These are phyloP conservation scores for Jacaranda copaia DNA, from an alignment of 257 asterid species.

Conservation along the genomic window DNA sequence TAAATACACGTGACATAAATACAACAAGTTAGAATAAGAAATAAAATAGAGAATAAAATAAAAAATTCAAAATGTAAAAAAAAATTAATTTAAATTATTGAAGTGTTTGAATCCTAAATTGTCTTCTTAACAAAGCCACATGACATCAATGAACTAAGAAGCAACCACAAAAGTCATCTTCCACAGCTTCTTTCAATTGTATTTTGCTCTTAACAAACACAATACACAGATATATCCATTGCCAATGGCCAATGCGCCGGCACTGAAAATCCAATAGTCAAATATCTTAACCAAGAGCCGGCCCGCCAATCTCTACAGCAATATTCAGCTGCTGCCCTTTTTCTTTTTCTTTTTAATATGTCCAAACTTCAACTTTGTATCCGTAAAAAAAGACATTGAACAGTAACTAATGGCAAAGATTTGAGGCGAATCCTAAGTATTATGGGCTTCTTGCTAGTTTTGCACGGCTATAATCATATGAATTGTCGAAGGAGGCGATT, in stretches of 20 bases:
- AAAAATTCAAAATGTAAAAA: no score
- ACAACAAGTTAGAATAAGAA: no score
- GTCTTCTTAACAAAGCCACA: neutral
- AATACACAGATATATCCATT: conserved; percentile 32
- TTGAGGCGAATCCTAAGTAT: conserved; percentile 28
- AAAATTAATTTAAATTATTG: neutral
- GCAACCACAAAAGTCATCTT: conserved; percentile 11
- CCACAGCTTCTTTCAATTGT: neutral
- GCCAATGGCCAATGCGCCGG: conserved; percentile 14
- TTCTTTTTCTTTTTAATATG: no score
- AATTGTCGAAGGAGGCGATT: conserved; percentile 37
- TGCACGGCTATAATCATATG: conserved; percentile 23
- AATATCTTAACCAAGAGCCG: conserved; percentile 24
- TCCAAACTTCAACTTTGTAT: neutral
- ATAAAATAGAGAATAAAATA: no score
- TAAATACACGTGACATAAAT: no score
- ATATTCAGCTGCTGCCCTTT: no score
- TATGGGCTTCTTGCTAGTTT: conserved; percentile 19
- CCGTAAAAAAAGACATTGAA: neutral
- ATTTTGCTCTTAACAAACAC: neutral
- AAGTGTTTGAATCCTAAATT: conserved; percentile 24
- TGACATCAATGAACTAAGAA: conserved; percentile 5
- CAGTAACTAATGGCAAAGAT: conserved; percentile 8
- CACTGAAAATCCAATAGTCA: no score
- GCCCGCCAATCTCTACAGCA: conserved; percentile 22